Percentiles rank a stretch among this genome's conserved stretches.
Evolutionary conservation across 1,284 basidiomycete species (phyloP).

Genomic region (Ceratobasidium sp.): DNA sequence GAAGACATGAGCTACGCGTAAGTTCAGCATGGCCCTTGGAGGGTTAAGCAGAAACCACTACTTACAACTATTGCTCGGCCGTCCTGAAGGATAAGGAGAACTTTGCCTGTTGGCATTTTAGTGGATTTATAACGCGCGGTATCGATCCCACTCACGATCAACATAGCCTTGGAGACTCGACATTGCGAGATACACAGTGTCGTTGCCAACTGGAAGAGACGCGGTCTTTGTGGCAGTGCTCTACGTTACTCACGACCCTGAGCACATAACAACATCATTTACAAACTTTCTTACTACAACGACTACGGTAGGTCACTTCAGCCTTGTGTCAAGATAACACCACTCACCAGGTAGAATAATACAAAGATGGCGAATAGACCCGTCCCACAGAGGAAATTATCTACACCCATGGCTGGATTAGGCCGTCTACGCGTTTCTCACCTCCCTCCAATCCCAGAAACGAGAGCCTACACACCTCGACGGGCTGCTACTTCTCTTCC

Average conservation of each 20-base stretch:
- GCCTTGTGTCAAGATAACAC: neutral
- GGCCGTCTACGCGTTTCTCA: conserved; percentile 42
- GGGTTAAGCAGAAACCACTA: conserved; percentile 50
- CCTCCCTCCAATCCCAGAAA: conserved; percentile 49
- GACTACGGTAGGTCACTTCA: neutral
- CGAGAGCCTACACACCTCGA: conserved; percentile 45
- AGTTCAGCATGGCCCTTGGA: conserved; percentile 23
- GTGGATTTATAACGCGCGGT: conserved; percentile 12
- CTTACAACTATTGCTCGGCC: conserved; percentile 87
- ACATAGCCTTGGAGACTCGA: conserved; percentile 88
- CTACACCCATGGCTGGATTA: conserved; percentile 37
- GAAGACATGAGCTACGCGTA: conserved; percentile 32
- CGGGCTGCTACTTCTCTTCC: conserved; percentile 40
- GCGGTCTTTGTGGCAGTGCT: conserved; percentile 13
- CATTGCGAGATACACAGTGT: conserved; percentile 62
- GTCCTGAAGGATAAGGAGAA: conserved; percentile 91
- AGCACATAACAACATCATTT: conserved; percentile 24
- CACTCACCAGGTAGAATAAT: neutral
- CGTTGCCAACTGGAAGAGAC: conserved; percentile 15
- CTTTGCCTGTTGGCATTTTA: conserved; percentile 68
- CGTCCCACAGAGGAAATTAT: conserved; percentile 12
- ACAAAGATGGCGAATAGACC: conserved; percentile 22
- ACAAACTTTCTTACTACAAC: conserved; percentile 32
- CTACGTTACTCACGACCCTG: conserved; percentile 23
- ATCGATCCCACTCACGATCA: conserved; percentile 71